Evolutionary conservation across 1,284 basidiomycete species (phyloP).

Genomic region (Apiotrichum veenhuisii): DNA sequence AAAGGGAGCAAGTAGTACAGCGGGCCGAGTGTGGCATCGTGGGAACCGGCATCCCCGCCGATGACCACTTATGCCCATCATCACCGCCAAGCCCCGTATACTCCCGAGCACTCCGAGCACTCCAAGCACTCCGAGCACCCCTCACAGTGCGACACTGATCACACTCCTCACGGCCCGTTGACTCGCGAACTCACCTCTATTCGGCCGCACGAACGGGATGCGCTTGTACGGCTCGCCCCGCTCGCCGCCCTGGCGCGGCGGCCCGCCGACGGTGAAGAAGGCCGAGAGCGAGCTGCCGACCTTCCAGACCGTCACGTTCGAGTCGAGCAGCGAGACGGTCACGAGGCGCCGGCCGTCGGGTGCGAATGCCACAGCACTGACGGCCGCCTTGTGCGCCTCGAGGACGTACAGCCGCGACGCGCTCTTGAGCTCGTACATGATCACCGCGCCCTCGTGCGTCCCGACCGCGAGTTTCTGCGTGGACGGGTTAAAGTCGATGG

Average conservation of each 20-base stretch:
- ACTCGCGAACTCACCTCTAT: conserved; percentile 48
- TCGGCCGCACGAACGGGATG: conserved; percentile 61
- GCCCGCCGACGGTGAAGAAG: conserved; percentile 85
- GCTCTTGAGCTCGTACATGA: conserved; percentile 95
- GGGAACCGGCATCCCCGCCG: no score
- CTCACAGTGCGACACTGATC: no score
- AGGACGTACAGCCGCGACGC: conserved; percentile 91
- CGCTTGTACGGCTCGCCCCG: conserved; percentile 79
- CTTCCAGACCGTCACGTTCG: conserved; percentile 79
- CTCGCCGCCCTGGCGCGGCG: conserved; percentile 78
- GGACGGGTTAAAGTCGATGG: conserved; percentile 80
- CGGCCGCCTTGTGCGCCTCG: conserved; percentile 76
- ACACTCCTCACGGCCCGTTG: no score
- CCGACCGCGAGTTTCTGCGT: conserved; percentile 89
- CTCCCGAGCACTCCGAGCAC: no score
- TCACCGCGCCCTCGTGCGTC: conserved; percentile 84
- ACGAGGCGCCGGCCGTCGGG: conserved; percentile 87
- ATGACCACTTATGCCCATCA: no score
- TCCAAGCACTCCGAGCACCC: no score
- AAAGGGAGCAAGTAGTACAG: no score
- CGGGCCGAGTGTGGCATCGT: no score
- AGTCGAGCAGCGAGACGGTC: conserved; percentile 80
- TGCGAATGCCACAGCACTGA: conserved; percentile 81
- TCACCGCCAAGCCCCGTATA: no score
- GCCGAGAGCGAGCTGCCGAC: conserved; percentile 79